Conservation (phyloP, 2,329 filamentous ascomycete species). For the Verticillium nonalfalfae region DNA sequence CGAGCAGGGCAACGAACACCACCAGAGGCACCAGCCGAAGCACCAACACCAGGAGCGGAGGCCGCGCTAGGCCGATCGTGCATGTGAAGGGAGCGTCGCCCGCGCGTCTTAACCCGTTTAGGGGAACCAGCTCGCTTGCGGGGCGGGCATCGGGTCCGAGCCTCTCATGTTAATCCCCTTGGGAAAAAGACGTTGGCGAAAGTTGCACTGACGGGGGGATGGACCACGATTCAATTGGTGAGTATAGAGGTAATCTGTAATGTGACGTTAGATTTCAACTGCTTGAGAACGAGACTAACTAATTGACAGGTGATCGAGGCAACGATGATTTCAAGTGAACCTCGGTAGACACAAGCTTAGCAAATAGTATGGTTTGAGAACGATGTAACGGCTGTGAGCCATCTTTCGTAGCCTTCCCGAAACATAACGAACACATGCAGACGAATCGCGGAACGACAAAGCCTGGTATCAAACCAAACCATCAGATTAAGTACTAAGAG, state of each 20-base stretch:
- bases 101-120: constrained; percentile 1
- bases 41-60: neutral
- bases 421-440: no score
- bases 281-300: no score
- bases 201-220: neutral
- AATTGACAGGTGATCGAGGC: no score
- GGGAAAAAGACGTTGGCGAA: no score
- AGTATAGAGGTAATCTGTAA: neutral
- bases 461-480: neutral
- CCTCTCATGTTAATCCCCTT: no score
- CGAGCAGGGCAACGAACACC: neutral
- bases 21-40: neutral
- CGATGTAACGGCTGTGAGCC: no score
- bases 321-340: no score
- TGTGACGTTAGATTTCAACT: neutral
- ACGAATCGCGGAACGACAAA: neutral
- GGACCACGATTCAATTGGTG: neutral
- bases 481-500: neutral
- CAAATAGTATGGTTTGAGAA: no score
- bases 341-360: no score
- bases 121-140: constrained; percentile 1
- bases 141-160: neutral
- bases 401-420: no score
- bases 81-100: neutral
- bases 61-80: neutral